Evolutionary conservation across 805 yeast genomes (phyloP), one percentile per base, ranked within the genome.

Genomic region (Lipomyces orientalis): DNA sequence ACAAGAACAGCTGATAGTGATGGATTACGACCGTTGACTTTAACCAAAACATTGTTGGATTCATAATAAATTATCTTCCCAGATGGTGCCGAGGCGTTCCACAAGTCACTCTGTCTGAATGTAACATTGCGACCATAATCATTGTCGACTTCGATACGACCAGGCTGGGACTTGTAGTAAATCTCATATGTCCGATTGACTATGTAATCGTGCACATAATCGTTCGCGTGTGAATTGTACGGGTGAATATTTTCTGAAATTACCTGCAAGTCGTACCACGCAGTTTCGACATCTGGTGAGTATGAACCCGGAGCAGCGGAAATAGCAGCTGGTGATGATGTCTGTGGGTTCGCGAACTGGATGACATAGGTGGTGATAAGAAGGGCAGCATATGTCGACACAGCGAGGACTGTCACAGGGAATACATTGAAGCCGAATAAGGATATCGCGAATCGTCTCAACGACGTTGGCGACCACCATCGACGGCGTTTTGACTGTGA

Each of bases 41-140:
- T 87, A 7, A 88, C 97, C 54, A 91, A 74, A n/a, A 93, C 80
- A 74, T 93, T 93, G 69, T 90, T 86, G 63, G 94, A 87, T 77
- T 93, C 97, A 75, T 86, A 93, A 79, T 90, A 92, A n/a, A 87
- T 80, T 12, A 90, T 83, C 64, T 87, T 81, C 4, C 81, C 77
- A 54, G 77, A 80, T 0, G 76, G 71, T n/a, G 84, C 77, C 16
- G 75, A 69, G 5, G 79, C 74, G 66, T 83, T 80, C 71, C 70
- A 61, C 19, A 68, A 58, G 56, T 70, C 69, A 75, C 84, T 85
- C 25, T 85, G 88, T 61, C 86, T 80, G 71, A 88, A 82, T 58
- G 84, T 79, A 60, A 84, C 80, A 46, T 81, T 78, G 62, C 77
- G 74, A 62, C 82, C 81, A 74, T 78, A 81, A 70, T 78, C 77